A percentile compares a stretch with the other conserved stretches of the same genome.
phyloP scores from a whole-genome alignment of 192 early-diverging fungal species.

The Geranomyces michiganensis region DNA sequence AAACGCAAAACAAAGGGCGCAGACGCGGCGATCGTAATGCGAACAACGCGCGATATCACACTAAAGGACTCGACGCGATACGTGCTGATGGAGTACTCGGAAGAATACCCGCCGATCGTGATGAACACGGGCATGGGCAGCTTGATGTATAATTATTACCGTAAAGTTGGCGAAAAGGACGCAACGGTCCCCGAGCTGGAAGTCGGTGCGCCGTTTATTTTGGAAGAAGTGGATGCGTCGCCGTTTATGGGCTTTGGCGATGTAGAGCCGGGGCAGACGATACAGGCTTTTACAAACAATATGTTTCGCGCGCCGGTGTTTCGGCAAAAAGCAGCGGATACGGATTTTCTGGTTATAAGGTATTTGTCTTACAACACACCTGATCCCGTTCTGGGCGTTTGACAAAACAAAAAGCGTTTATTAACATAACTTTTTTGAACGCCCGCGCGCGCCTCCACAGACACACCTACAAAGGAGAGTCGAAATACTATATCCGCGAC shows the following conservation, averaged over 20 bases:
- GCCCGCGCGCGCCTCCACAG: too few relatives aligned
- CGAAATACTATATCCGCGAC: slow-evolving; percentile 84
- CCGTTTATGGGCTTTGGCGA: slow-evolving; percentile 96
- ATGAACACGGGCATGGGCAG: slow-evolving; percentile 95
- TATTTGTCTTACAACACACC: slow-evolving; percentile 5
- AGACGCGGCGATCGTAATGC: slow-evolving; percentile 59
- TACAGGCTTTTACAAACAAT: slow-evolving; percentile 92
- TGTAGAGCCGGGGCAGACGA: slow-evolving; percentile 85
- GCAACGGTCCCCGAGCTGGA: slow-evolving; percentile 71
- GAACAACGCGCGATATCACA: slow-evolving; percentile 84
- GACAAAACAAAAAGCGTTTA: background rate
- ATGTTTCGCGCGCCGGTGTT: slow-evolving; percentile 92
- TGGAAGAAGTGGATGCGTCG: slow-evolving; percentile 88
- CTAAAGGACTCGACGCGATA: slow-evolving; percentile 83
- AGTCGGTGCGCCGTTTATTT: slow-evolving; percentile 80
- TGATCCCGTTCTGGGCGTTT: background rate
- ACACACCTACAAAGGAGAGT: slow-evolving; percentile 74
- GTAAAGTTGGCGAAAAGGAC: slow-evolving; percentile 85
- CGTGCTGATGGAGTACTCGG: slow-evolving; percentile 86
- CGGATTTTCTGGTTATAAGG: slow-evolving; percentile 87
- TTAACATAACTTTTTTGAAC: background rate
- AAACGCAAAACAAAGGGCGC: slow-evolving; percentile 64
- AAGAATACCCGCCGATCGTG: slow-evolving; percentile 93
- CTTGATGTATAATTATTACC: slow-evolving; percentile 92
- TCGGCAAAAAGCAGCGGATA: slow-evolving; percentile 64